Evolutionary conservation across 2,329 filamentous ascomycete species (phyloP).

Genomic region (Penicillium sp.): DNA sequence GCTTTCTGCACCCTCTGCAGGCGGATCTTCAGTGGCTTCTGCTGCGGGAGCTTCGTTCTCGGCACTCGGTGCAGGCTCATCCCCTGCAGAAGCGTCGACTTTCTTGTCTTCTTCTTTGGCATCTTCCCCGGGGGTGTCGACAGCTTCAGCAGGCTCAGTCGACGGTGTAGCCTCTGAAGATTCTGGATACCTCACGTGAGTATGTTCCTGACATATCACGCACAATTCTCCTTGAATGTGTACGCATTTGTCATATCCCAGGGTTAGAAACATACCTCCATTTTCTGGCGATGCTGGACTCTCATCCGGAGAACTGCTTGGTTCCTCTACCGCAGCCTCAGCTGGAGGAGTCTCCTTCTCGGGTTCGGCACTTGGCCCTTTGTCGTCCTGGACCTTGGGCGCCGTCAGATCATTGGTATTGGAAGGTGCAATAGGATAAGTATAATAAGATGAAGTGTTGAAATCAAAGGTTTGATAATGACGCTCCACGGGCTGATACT

Average conservation of each 20-base stretch:
- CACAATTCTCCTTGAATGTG: neutral
- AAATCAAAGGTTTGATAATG: conserved; percentile 47
- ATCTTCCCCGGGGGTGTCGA: conserved; percentile 22
- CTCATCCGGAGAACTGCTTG: conserved; percentile 26
- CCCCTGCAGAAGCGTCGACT: conserved; percentile 18
- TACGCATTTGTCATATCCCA: neutral
- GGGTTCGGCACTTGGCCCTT: conserved; percentile 28
- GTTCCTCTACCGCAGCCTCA: conserved; percentile 22
- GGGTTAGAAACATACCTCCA: conserved; percentile 27
- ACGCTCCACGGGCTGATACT: conserved; percentile 44
- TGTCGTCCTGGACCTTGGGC: conserved; percentile 39
- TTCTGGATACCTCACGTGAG: conserved; percentile 23
- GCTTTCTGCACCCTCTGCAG: conserved; percentile 18
- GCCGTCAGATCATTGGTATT: conserved; percentile 34
- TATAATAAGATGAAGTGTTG: conserved; percentile 37
- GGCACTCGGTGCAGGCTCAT: conserved; percentile 18
- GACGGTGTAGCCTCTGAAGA: conserved; percentile 28
- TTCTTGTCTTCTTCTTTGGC: conserved; percentile 24
- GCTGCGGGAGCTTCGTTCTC: conserved; percentile 14
- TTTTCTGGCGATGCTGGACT: conserved; percentile 25
- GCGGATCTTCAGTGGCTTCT: conserved; percentile 12
- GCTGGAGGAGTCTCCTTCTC: conserved; percentile 29
- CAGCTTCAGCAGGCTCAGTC: conserved; percentile 21
- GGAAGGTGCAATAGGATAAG: conserved; percentile 35
- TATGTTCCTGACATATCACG: neutral